Evolutionary conservation across 139 green algal genomes (phyloP).

Genomic region (Volvox reticuliferus): DNA sequence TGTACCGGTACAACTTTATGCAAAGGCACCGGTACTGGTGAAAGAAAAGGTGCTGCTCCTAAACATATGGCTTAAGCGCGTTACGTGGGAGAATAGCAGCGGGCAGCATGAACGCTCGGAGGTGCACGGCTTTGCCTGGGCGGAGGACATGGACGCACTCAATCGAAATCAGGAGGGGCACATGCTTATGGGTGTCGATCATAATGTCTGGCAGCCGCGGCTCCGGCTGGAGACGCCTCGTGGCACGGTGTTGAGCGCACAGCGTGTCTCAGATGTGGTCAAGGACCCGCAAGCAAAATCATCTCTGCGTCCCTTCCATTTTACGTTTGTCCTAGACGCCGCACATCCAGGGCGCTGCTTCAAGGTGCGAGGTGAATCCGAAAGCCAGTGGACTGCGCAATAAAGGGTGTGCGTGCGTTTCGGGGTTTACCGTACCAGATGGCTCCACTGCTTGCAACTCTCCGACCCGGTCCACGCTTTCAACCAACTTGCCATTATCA

Average conservation of each 20-base stretch:
- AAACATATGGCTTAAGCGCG: background rate
- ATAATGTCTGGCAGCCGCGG: slow-evolving; percentile 7
- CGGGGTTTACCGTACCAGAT: no score
- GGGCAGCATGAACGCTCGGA: background rate
- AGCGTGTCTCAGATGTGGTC: background rate
- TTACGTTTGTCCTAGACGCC: background rate
- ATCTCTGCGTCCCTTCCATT: slow-evolving; percentile 14
- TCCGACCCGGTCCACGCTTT: no score
- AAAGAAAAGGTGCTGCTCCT: background rate
- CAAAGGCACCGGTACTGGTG: background rate
- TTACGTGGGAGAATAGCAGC: background rate
- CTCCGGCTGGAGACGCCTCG: background rate
- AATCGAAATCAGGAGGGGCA: background rate
- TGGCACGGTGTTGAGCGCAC: background rate
- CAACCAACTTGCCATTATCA: no score
- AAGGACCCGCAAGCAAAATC: background rate
- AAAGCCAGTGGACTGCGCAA: no score
- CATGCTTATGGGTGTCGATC: slow-evolving; percentile 13
- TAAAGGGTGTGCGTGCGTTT: no score
- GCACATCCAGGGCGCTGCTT: background rate
- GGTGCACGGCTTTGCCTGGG: slow-evolving; percentile 31
- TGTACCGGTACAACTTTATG: background rate
- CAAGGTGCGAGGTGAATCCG: background rate
- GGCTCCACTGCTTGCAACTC: no score
- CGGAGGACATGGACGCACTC: slow-evolving; percentile 9